A percentile compares a stretch with the other conserved stretches of the same genome.
Evolutionary conservation across 352 stramenopile genomes (phyloP).

Genomic region (Phytopythium ostracodes): DNA sequence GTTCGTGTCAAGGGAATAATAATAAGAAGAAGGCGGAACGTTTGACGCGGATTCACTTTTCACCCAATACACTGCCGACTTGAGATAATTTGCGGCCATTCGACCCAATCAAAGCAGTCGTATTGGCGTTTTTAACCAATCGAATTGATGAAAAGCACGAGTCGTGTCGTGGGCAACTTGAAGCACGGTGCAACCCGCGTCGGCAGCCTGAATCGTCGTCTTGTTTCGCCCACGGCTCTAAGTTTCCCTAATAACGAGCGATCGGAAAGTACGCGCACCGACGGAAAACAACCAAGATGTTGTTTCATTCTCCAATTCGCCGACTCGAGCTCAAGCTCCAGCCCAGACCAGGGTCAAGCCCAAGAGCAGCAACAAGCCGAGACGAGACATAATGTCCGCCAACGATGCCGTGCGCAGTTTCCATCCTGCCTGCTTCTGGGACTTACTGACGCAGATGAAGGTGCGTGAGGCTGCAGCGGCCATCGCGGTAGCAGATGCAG

Average conservation of each 20-base stretch:
- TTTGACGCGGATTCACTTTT: not conserved
- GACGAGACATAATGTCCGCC: not conserved
- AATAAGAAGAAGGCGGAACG: not conserved
- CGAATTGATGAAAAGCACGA: no score
- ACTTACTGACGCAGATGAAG: not conserved
- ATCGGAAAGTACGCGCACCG: not conserved
- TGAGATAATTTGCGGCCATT: not conserved
- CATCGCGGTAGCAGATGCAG: not conserved
- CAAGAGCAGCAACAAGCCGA: not conserved
- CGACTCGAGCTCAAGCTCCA: not conserved
- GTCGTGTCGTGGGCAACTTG: no score
- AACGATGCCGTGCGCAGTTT: not conserved
- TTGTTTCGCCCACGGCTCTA: no score
- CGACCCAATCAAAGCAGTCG: not conserved
- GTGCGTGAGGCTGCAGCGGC: not conserved
- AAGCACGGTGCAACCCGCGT: conserved; percentile 1
- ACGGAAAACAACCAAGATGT: not conserved
- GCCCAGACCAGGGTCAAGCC: not conserved
- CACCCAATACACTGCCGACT: not conserved
- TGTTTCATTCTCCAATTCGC: not conserved
- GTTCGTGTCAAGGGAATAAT: not conserved
- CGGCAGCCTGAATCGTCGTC: no score
- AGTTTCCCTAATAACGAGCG: no score
- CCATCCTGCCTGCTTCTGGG: not conserved
- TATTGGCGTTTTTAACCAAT: not conserved